Conservation (phyloP, 805 yeast species). For the Candida succiphila region DNA sequence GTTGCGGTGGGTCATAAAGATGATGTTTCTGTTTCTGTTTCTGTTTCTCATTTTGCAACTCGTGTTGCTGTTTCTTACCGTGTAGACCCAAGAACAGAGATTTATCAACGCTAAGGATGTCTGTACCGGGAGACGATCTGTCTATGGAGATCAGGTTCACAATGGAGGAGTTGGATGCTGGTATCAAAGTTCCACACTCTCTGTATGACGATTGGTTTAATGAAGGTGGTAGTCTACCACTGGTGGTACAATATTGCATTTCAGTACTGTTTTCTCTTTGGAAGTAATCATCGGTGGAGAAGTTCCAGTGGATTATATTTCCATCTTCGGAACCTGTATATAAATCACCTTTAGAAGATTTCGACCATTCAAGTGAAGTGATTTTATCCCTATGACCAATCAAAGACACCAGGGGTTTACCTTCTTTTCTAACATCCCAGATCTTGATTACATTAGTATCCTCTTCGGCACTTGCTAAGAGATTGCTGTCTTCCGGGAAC, state of each 20-base stretch:
- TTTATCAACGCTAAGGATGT: conserved; percentile 43
- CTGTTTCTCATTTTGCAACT: too few species aligned
- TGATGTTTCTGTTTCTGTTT: too few species aligned
- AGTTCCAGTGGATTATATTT: conserved; percentile 58
- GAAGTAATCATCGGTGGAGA: conserved; percentile 19
- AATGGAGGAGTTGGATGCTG: conserved; percentile 44
- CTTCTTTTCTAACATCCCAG: conserved; percentile 71
- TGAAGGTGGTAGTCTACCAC: conserved; percentile 24
- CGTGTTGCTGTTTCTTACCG: too few species aligned
- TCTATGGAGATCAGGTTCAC: conserved; percentile 31
- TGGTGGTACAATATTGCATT: neutral
- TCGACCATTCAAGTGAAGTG: conserved; percentile 51
- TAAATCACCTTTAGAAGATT: conserved; percentile 24
- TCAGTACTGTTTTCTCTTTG: neutral
- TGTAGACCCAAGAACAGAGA: conserved; percentile 51
- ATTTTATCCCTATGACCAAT: conserved; percentile 47
- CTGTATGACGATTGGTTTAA: conserved; percentile 18
- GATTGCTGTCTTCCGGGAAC: conserved; percentile 50
- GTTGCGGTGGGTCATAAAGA: neutral
- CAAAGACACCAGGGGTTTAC: conserved; percentile 40
- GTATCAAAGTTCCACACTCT: conserved; percentile 52
- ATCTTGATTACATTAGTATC: conserved; percentile 43
- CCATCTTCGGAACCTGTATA: conserved; percentile 60
- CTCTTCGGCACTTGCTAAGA: conserved; percentile 55
- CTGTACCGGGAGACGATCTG: conserved; percentile 18